phyloP scores from a whole-genome alignment of 495 filamentous ascomycete species.

The Darksidea phi region DNA sequence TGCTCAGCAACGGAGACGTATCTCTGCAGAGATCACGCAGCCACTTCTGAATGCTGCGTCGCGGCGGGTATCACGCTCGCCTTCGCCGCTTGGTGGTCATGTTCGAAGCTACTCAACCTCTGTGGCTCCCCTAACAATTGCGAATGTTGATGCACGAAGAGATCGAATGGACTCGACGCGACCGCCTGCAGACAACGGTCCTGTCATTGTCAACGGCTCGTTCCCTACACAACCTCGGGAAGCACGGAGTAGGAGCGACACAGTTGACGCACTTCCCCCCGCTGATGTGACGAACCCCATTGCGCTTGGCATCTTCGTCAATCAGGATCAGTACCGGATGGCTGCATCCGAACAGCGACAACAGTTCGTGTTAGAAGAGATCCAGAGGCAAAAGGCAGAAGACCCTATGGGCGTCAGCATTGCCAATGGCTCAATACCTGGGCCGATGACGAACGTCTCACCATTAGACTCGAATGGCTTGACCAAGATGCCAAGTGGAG shows the following conservation, averaged over 20 bases:
- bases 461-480: slow-evolving; percentile 15
- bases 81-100: slow-evolving; percentile 42
- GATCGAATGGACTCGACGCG: slow-evolving; percentile 24
- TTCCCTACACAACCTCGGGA: slow-evolving; percentile 30
- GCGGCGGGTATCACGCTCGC: slow-evolving; percentile 41
- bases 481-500: slow-evolving; percentile 16
- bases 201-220: slow-evolving; percentile 52
- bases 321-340: slow-evolving; percentile 20
- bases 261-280: slow-evolving; percentile 25
- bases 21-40: slow-evolving; percentile 49
- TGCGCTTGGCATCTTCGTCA: slow-evolving; percentile 32
- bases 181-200: slow-evolving; percentile 37
- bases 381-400: slow-evolving; percentile 24
- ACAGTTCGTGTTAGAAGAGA: slow-evolving; percentile 22
- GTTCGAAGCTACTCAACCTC: slow-evolving; percentile 38
- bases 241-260: slow-evolving; percentile 21
- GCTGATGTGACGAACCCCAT: slow-evolving; percentile 13
- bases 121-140: slow-evolving; percentile 21
- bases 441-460: neutral
- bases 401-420: slow-evolving; percentile 12
- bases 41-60: slow-evolving; percentile 37
- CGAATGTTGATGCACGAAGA: slow-evolving; percentile 15
- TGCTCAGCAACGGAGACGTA: slow-evolving; percentile 48
- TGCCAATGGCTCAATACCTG: slow-evolving; percentile 11
- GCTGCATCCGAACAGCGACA: slow-evolving; percentile 18